Evolutionary conservation across 192 early-diverging fungal species (phyloP).

Genomic region (Umbelopsis isabellina): DNA sequence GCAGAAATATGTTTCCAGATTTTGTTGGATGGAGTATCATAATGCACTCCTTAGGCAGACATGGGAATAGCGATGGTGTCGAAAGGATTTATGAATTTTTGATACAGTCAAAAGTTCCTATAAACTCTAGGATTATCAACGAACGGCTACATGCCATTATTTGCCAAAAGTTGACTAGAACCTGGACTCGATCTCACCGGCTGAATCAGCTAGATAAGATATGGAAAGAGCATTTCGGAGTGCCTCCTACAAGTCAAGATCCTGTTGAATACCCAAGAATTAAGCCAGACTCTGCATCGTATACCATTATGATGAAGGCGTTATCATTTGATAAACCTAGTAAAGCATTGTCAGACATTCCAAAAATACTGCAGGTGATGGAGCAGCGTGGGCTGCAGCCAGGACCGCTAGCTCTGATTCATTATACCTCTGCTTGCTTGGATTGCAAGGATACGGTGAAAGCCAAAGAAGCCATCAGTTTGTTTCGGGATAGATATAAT

Average conservation of each 20-base stretch:
- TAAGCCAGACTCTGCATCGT: neutral
- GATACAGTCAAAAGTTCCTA: neutral
- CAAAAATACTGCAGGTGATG: neutral
- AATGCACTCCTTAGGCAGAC: neutral
- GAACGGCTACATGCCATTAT: neutral
- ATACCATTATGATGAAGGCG: constrained; percentile 17
- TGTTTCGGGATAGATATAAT: constrained; percentile 3
- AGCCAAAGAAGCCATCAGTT: constrained; percentile 8
- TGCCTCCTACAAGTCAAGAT: neutral
- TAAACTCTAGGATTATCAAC: neutral
- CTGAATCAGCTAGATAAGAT: neutral
- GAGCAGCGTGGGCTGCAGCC: neutral
- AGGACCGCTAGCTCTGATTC: neutral
- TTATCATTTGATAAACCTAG: neutral
- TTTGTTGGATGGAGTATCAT: constrained; percentile 12
- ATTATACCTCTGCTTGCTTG: neutral
- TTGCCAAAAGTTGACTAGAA: neutral
- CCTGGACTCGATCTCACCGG: neutral
- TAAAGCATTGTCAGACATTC: neutral
- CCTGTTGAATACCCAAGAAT: neutral
- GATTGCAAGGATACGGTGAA: neutral
- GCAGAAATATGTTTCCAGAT: constrained; percentile 7
- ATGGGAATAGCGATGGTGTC: neutral
- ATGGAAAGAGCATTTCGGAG: constrained; percentile 9
- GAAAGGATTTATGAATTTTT: constrained; percentile 6